Evolutionary conservation across 164 flowering plant species (phyloP).

Genomic region (Brasenia schreberi): DNA sequence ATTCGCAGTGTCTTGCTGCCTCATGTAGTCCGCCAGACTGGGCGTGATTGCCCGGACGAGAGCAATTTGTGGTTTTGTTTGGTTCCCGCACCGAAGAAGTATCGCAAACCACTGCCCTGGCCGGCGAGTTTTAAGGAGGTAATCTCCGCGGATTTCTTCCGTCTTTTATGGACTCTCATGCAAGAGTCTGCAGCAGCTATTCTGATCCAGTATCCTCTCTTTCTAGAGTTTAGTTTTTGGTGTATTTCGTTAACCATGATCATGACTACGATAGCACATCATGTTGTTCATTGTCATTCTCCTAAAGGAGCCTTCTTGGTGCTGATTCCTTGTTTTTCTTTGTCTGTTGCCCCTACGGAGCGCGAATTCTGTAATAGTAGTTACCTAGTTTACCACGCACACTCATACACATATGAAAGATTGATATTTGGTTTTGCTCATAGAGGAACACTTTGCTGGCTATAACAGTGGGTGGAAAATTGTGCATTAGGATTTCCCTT

Average conservation of each 20-base stretch:
- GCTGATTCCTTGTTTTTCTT: no score
- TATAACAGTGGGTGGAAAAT: no score
- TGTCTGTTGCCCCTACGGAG: no score
- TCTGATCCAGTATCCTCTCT: not conserved
- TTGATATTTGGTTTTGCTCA: no score
- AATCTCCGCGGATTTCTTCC: not conserved
- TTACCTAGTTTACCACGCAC: no score
- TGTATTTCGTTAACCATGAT: not conserved
- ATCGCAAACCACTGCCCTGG: not conserved
- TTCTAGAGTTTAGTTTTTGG: not conserved
- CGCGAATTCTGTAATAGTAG: no score
- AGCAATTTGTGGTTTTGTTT: not conserved
- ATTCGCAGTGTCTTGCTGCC: not conserved
- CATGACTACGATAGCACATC: no score
- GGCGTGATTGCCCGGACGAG: not conserved
- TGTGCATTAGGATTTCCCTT: no score
- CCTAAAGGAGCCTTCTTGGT: no score
- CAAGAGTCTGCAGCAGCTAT: not conserved
- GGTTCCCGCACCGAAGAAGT: not conserved
- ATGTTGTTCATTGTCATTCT: no score
- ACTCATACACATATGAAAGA: no score
- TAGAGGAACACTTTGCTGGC: no score
- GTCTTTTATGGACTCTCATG: not conserved
- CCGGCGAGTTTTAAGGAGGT: slow-evolving; percentile 1
- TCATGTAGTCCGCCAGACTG: not conserved